Base-by-base conservation (phyloP, 1,139 yeast genomes). In the Nakaseomyces uthaithaninus region DNA sequence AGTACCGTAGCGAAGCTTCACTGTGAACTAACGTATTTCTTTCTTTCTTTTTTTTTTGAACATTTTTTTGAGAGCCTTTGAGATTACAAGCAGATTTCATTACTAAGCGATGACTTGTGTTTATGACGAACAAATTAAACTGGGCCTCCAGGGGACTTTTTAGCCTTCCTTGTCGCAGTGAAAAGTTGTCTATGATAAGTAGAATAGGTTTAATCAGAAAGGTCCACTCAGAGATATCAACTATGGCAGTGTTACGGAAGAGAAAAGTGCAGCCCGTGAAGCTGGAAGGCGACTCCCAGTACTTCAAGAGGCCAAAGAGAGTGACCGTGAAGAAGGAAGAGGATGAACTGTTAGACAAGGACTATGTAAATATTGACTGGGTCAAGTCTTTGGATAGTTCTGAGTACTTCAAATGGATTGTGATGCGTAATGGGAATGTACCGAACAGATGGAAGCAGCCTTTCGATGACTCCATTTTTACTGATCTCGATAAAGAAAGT, bases 391-490 rank as follows among this genome's bases (percentile, higher is more conserved):
- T 59, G 42, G 41, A 44, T 19, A 44, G 55, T 24, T 43, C 47
- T 27, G 52, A 53, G 10, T 59, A 55, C 41, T 58, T 57, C 38
- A 44, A 49, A 8, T 55, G 50, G 49, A 41, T 57, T 1, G 40
- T 49, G 9, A 45, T 43, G 10, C 45, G 48, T 19, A 53, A 58
- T 5, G 55, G 52, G 17, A 58, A 56, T 39, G 46, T 45, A 1
- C 51, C 50, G 8, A 44, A 47, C 31, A 40, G 53, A 22, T 53
- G 57, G 58, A 37, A 38, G n/a, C 36, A 37, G 9, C 56, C 57
- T 8, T 33, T 50, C 11, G 50, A 50, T 28, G 14, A 17, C 25
- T 36, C 22, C n/a, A 39, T 35, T 28, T 17, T 24, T 20, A 33
- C 40, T 12, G 37, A 38, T 27, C 34, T 44, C 15, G 42, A 44